A percentile compares a stretch with the other conserved stretches of the same genome.
phyloP scores from a whole-genome alignment of 176 grass and related monocot species.

The Luzula sylvatica region DNA sequence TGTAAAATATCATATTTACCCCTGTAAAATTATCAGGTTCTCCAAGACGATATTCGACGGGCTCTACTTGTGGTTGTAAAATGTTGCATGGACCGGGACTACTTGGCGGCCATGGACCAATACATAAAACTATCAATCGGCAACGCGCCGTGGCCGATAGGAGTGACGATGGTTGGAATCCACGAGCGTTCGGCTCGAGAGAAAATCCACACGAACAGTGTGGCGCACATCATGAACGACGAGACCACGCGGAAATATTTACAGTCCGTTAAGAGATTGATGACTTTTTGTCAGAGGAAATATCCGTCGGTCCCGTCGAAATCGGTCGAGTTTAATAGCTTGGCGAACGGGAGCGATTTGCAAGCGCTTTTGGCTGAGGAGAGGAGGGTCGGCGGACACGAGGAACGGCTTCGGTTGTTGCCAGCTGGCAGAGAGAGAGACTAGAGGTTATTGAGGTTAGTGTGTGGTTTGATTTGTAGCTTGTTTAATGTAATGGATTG shows the following conservation, averaged over 20 bases:
- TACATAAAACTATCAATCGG: conserved; percentile 90
- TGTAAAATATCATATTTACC: too few species aligned
- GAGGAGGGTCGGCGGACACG: conserved; percentile 16
- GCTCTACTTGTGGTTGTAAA: conserved; percentile 61
- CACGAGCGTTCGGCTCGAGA: conserved; percentile 81
- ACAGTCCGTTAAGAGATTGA: conserved; percentile 80
- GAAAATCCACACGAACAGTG: conserved; percentile 79
- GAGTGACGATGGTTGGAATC: conserved; percentile 95
- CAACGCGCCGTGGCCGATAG: conserved; percentile 89
- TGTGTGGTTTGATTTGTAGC: too few species aligned
- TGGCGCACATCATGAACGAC: conserved; percentile 93
- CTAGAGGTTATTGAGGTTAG: too few species aligned
- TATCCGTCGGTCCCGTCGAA: conserved; percentile 70
- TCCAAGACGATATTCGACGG: conserved; percentile 61
- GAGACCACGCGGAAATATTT: conserved; percentile 91
- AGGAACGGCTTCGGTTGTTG: conserved; percentile 47
- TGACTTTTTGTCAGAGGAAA: conserved; percentile 71
- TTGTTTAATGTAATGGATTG: too few species aligned
- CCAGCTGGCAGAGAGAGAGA: conserved; percentile 44
- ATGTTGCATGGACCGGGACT: conserved; percentile 80
- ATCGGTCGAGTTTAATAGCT: conserved; percentile 88
- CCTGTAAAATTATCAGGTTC: conserved; percentile 35
- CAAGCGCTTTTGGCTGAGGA: conserved; percentile 58
- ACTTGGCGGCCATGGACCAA: conserved; percentile 80
- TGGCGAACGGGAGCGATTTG: conserved; percentile 86